These are phyloP conservation scores for Schwanniomyces polymorphus DNA, from an alignment of 805 yeast genomes.

Conservation along the genomic window DNA sequence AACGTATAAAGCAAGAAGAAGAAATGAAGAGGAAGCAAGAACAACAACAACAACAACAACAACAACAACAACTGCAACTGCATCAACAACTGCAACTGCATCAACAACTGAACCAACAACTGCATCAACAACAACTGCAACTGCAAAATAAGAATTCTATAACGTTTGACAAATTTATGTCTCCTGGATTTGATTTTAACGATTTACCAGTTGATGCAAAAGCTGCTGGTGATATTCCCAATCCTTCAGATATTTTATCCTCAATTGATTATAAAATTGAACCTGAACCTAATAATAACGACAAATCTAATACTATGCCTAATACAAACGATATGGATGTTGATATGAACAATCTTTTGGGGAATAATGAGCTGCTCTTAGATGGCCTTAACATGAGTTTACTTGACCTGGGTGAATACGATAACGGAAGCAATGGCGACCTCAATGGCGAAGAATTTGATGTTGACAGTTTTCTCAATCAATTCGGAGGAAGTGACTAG, in stretches of 20 bases:
- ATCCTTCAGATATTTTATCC: conserved; percentile 32
- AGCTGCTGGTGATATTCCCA: conserved; percentile 22
- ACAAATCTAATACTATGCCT: conserved; percentile 3
- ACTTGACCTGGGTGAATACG: conserved; percentile 30
- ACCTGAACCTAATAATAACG: conserved; percentile 1
- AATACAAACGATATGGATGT: conserved; percentile 16
- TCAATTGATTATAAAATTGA: conserved; percentile 20
- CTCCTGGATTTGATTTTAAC: conserved; percentile 28
- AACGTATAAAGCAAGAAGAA: conserved; percentile 9
- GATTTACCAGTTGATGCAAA: conserved; percentile 11
- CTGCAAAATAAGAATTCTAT: conserved; percentile 1
- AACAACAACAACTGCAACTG: background rate
- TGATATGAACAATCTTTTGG: conserved; percentile 37
- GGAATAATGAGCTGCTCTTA: conserved; percentile 39
- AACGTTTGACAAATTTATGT: conserved; percentile 17
- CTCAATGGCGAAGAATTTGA: conserved; percentile 39
- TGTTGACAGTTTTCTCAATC: conserved; percentile 44
- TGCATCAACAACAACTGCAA: conserved; percentile 2
- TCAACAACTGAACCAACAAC: conserved; percentile 1
- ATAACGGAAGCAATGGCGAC: conserved; percentile 14
- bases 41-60: conserved; percentile 3
- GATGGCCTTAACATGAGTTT: conserved; percentile 44
- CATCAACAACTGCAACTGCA: conserved; percentile 2
- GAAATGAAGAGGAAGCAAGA: conserved; percentile 3
- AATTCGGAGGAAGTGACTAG: conserved; percentile 37